Percentiles rank a stretch among this genome's conserved stretches.
Evolutionary conservation across 2,329 filamentous ascomycete species (phyloP).

Genomic region (Scedosporium boydii): DNA sequence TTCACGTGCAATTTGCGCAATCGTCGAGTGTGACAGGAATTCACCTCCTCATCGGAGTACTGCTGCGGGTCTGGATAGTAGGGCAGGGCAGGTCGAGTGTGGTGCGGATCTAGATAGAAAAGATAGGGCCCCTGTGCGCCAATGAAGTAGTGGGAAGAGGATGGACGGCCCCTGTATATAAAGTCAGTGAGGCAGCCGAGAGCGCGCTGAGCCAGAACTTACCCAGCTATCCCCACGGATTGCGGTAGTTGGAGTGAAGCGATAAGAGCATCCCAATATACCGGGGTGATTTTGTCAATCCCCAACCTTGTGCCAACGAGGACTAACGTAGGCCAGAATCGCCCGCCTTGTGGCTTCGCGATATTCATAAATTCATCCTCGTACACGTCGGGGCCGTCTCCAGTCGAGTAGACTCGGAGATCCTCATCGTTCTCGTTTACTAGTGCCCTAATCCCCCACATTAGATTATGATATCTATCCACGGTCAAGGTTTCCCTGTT

Average conservation of each 20-base stretch:
- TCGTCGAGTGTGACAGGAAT: slow-evolving; percentile 79
- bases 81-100: slow-evolving; percentile 65
- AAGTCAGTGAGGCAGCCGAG: neutral
- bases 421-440: slow-evolving; percentile 54
- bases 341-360: slow-evolving; percentile 55
- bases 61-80: slow-evolving; percentile 45
- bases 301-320: slow-evolving; percentile 82
- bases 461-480: neutral
- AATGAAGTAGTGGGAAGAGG: slow-evolving; percentile 64
- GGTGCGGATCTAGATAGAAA: slow-evolving; percentile 93
- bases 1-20: slow-evolving; percentile 73
- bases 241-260: slow-evolving; percentile 77
- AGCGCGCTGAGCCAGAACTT: slow-evolving; percentile 20
- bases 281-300: slow-evolving; percentile 86
- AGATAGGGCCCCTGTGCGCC: slow-evolving; percentile 61
- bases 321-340: slow-evolving; percentile 77
- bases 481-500: neutral
- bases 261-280: slow-evolving; percentile 92
- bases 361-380: slow-evolving; percentile 77
- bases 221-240: slow-evolving; percentile 95
- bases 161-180: slow-evolving; percentile 68
- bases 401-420: slow-evolving; percentile 78
- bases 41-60: slow-evolving; percentile 64
- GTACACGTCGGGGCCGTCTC: slow-evolving; percentile 86
- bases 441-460: slow-evolving; percentile 51